These are phyloP conservation scores for Tetrahymena borealis DNA, from an alignment of 73 alveolate genomes.

Conservation along the genomic window DNA sequence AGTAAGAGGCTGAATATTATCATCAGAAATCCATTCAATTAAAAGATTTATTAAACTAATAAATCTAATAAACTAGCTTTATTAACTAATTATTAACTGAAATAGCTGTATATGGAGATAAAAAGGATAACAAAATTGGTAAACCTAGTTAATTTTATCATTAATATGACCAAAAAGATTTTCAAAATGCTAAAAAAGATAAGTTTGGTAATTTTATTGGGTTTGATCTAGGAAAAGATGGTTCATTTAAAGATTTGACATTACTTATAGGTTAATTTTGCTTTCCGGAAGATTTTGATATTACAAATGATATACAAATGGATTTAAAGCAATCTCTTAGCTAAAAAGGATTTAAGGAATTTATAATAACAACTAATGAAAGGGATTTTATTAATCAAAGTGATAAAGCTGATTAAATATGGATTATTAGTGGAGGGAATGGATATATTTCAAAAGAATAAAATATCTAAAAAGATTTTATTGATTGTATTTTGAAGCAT, in stretches of 20 bases:
- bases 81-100: not conserved
- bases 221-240: not conserved
- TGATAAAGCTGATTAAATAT: too few species aligned
- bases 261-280: not conserved
- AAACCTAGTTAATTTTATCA: not conserved
- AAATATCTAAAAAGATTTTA: too few species aligned
- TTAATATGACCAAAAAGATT: not conserved
- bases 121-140: not conserved
- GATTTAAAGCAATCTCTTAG: too few species aligned
- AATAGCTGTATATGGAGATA: not conserved
- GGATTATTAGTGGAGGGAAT: too few species aligned
- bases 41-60: not conserved
- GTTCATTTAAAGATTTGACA: not conserved
- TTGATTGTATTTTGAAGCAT: too few species aligned
- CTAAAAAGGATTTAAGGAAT: too few species aligned
- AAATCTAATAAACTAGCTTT: not conserved
- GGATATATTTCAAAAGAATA: too few species aligned
- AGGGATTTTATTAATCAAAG: too few species aligned
- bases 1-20: not conserved
- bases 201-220: not conserved
- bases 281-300: not conserved
- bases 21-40: not conserved
- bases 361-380: too few species aligned
- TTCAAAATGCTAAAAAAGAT: not conserved
- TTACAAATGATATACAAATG: too few species aligned